phyloP scores from a whole-genome alignment of 768 basidiomycete genomes.

The Lactifluus pinguis region DNA sequence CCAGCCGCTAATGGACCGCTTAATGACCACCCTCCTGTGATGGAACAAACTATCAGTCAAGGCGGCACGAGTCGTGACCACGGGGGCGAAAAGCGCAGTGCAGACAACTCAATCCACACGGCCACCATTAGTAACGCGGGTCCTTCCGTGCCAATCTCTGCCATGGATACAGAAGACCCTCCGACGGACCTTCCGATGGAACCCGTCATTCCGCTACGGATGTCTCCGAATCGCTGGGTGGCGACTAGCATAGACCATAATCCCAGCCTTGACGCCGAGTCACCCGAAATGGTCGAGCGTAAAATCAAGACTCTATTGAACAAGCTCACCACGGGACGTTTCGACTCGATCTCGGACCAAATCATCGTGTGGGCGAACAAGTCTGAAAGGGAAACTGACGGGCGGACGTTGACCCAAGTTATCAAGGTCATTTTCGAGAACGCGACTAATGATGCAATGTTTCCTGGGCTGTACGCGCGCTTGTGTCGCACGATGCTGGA shows the following conservation, averaged over 20 bases:
- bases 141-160: constrained; percentile 12
- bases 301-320: constrained; percentile 90
- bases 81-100: constrained; percentile 77
- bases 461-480: constrained; percentile 97
- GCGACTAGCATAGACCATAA: constrained; percentile 36
- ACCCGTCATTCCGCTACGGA: constrained; percentile 66
- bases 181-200: constrained; percentile 40
- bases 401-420: constrained; percentile 89
- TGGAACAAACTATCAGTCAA: constrained; percentile 39
- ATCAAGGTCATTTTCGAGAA: constrained; percentile 96
- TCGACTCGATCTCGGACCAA: constrained; percentile 91
- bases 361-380: constrained; percentile 94
- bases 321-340: constrained; percentile 94
- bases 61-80: constrained; percentile 47
- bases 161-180: constrained; percentile 25
- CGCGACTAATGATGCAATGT: constrained; percentile 90
- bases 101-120: constrained; percentile 53
- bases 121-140: constrained; percentile 30
- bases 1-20: constrained; percentile 31
- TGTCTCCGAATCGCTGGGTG: constrained; percentile 78
- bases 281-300: constrained; percentile 81
- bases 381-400: constrained; percentile 86
- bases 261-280: constrained; percentile 43
- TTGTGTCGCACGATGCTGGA: constrained; percentile 96
- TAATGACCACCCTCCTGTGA: background rate